These are phyloP conservation scores for Penicillium bialowiezense DNA, from an alignment of 495 filamentous ascomycete species.

Conservation along the genomic window DNA sequence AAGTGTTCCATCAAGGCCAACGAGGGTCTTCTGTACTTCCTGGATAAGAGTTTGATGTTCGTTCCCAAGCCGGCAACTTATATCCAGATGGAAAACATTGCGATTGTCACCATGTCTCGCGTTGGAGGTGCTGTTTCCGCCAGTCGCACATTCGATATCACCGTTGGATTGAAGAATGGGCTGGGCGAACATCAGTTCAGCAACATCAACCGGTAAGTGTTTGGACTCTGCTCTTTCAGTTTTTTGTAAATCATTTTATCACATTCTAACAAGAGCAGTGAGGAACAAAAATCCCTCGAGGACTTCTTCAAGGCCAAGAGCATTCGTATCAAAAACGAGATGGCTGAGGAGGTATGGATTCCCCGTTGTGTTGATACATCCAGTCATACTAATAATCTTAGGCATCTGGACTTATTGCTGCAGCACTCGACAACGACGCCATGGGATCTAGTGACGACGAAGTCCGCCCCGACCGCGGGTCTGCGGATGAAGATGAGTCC, in stretches of 20 bases:
- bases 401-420: conserved; percentile 67
- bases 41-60: conserved; percentile 99
- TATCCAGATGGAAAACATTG: conserved; percentile 87
- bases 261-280: conserved; percentile 43
- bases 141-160: conserved; percentile 95
- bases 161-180: conserved; percentile 76
- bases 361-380: conserved; percentile 6
- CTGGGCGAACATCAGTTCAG: conserved; percentile 88
- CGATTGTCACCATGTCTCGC: conserved; percentile 89
- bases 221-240: background rate
- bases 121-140: conserved; percentile 92
- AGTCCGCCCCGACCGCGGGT: conserved; percentile 71
- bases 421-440: conserved; percentile 75
- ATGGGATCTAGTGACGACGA: conserved; percentile 86
- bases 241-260: too few relatives aligned
- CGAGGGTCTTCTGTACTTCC: conserved; percentile 92
- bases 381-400: conserved; percentile 12
- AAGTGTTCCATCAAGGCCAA: conserved; percentile 99
- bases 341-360: conserved; percentile 61
- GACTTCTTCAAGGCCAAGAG: conserved; percentile 93
- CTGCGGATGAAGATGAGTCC: conserved; percentile 93
- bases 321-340: conserved; percentile 96
- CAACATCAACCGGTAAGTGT: conserved; percentile 86
- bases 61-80: conserved; percentile 98
- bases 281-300: conserved; percentile 93